Conservation (phyloP, 495 filamentous ascomycete genomes). For the Penicillium taxi region DNA sequence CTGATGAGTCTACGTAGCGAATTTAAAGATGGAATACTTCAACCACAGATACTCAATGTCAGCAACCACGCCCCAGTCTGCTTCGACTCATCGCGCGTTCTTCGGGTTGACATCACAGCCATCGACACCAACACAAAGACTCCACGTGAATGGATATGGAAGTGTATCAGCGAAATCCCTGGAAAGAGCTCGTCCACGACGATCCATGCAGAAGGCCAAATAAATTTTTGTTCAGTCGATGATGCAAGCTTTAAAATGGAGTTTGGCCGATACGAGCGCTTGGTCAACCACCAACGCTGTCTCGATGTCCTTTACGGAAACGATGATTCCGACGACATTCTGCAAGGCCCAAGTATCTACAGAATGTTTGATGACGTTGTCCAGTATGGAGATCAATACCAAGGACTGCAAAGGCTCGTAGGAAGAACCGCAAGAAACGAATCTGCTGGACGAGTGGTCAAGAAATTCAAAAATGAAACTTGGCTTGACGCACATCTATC, state of each 20-base stretch:
- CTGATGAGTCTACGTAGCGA: conserved; percentile 32
- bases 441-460: conserved; percentile 38
- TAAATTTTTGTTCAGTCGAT: background rate
- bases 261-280: conserved; percentile 37
- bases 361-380: conserved; percentile 38
- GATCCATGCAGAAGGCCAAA: background rate
- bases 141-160: no score
- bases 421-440: conserved; percentile 31
- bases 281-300: conserved; percentile 34
- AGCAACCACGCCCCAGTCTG: no score
- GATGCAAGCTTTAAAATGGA: conserved; percentile 8
- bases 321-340: conserved; percentile 40
- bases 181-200: no score
- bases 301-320: conserved; percentile 25
- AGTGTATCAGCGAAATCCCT: no score
- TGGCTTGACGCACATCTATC: conserved; percentile 33
- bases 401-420: conserved; percentile 40
- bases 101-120: no score
- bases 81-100: no score
- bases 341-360: conserved; percentile 46
- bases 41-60: no score
- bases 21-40: background rate
- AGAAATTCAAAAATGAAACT: conserved; percentile 26
- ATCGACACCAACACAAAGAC: no score
- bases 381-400: conserved; percentile 39